Evolutionary conservation across 2,329 filamentous ascomycete genomes (phyloP).

Genomic region (Phoma herbarum): DNA sequence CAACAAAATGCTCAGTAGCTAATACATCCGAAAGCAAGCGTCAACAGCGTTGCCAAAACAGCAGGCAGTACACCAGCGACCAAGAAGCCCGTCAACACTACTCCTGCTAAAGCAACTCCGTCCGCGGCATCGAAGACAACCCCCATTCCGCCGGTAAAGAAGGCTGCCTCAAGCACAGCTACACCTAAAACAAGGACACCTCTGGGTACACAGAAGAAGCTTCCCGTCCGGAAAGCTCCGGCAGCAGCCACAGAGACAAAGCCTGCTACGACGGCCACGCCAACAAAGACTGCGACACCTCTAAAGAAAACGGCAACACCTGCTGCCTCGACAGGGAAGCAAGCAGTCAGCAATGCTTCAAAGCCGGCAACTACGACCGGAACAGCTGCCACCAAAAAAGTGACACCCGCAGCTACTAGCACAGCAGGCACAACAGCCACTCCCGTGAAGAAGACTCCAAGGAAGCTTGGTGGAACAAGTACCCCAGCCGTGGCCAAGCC

Average conservation of each 20-base stretch:
- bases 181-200: slow-evolving; percentile 32
- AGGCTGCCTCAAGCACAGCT: slow-evolving; percentile 16
- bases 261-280: slow-evolving; percentile 20
- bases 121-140: slow-evolving; percentile 27
- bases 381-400: slow-evolving; percentile 10
- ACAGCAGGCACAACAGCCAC: slow-evolving; percentile 2
- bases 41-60: slow-evolving; percentile 42
- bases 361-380: slow-evolving; percentile 25
- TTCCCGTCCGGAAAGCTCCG: slow-evolving; percentile 14
- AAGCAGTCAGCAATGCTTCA: slow-evolving; percentile 24
- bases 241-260: slow-evolving; percentile 22
- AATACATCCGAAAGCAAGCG: slow-evolving; percentile 33
- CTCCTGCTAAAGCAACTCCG: slow-evolving; percentile 26
- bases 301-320: slow-evolving; percentile 31
- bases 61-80: slow-evolving; percentile 33
- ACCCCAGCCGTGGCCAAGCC: slow-evolving; percentile 23
- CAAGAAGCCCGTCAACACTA: slow-evolving; percentile 39
- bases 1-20: background rate
- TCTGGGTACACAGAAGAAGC: slow-evolving; percentile 34
- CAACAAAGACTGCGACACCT: slow-evolving; percentile 37
- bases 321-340: slow-evolving; percentile 25
- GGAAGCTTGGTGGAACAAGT: slow-evolving; percentile 13
- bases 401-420: slow-evolving; percentile 1
- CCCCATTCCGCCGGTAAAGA: slow-evolving; percentile 26
- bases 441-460: slow-evolving; percentile 9